Evolutionary conservation across 352 stramenopile genomes (phyloP).

Genomic region (Pythium brachiatum): DNA sequence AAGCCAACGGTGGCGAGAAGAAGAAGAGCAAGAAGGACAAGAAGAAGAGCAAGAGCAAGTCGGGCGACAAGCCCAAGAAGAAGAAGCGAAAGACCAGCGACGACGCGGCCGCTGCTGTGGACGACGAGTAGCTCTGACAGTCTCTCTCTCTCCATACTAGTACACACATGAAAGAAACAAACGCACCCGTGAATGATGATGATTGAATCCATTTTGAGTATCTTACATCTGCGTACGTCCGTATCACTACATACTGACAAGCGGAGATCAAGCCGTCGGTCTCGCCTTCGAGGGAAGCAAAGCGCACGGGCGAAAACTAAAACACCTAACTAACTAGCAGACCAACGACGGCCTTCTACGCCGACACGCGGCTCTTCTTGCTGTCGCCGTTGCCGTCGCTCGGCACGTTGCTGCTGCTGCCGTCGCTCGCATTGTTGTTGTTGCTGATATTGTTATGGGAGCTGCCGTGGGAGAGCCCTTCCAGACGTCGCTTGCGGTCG

Average conservation of each 20-base stretch:
- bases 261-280: neutral
- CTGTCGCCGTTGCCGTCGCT: constrained; percentile 2
- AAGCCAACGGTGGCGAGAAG: constrained; percentile 53
- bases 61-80: constrained; percentile 23
- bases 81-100: constrained; percentile 24
- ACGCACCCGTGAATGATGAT: neutral
- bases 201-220: constrained; percentile 5
- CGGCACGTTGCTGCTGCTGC: constrained; percentile 1
- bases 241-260: neutral
- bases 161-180: neutral
- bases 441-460: constrained; percentile 22
- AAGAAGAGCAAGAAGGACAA: constrained; percentile 56
- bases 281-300: neutral
- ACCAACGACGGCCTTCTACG: neutral
- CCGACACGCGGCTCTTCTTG: constrained; percentile 29
- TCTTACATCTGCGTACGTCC: constrained; percentile 15
- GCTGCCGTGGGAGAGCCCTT: constrained; percentile 17
- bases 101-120: neutral
- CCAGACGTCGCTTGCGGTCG: constrained; percentile 61
- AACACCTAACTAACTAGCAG: constrained; percentile 13
- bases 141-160: neutral
- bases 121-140: constrained; percentile 14
- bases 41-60: constrained; percentile 72
- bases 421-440: neutral
- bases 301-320: neutral